Conservation (phyloP, 2,329 filamentous ascomycete genomes). For the Fusarium decemcellulare region DNA sequence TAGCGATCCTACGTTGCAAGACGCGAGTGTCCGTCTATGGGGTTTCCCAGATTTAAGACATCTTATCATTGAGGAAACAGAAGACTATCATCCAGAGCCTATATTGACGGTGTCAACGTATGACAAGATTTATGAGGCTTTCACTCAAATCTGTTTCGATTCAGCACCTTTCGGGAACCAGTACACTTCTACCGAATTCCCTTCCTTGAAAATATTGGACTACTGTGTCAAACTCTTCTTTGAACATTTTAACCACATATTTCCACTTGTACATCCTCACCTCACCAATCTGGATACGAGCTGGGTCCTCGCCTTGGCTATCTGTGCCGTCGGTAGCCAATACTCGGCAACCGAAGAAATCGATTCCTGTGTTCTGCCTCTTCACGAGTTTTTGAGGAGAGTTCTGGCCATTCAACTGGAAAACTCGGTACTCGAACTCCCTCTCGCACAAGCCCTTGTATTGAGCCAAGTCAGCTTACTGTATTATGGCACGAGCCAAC, state of each 20-base stretch:
- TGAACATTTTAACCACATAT: conserved; percentile 49
- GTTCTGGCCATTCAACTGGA: conserved; percentile 17
- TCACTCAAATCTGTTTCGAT: conserved; percentile 20
- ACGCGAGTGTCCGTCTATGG: rapidly evolving
- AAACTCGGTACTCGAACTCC: background rate
- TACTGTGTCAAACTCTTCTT: conserved; percentile 52
- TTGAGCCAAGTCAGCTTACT: conserved; percentile 28
- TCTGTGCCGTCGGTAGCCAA: conserved; percentile 43
- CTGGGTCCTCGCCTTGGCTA: conserved; percentile 42
- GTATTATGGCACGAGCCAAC: conserved; percentile 6
- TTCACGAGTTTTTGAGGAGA: conserved; percentile 45
- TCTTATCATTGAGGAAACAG: background rate
- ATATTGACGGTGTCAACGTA: conserved; percentile 16
- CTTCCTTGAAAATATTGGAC: conserved; percentile 44
- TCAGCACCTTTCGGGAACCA: conserved; percentile 2
- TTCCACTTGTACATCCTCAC: conserved; percentile 49
- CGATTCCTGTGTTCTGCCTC: conserved; percentile 29
- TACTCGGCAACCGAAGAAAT: conserved; percentile 43
- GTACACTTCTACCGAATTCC: conserved; percentile 38
- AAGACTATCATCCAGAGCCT: background rate
- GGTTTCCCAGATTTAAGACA: conserved; percentile 15
- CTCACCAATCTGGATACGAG: conserved; percentile 17
- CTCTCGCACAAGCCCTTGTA: conserved; percentile 25
- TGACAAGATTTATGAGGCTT: conserved; percentile 13
- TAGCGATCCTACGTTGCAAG: background rate